A percentile compares a stretch with the other conserved stretches of the same genome.
phyloP scores from a whole-genome alignment of 441 rosid species.

The Capsella rubella region DNA sequence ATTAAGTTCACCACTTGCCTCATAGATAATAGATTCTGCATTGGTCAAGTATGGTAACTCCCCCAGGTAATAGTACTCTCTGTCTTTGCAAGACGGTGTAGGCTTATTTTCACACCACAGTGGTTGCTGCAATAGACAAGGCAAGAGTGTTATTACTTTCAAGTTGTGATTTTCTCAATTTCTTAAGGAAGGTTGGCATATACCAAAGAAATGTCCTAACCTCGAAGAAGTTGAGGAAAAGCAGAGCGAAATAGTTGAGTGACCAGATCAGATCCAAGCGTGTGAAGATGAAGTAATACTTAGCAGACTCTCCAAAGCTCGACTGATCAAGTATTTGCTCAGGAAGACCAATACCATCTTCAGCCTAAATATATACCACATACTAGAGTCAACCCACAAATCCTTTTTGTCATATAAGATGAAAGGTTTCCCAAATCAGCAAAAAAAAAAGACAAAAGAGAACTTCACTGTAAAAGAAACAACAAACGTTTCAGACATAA shows the following conservation, averaged over 20 bases:
- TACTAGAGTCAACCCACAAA: conserved; percentile 16
- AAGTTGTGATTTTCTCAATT: neutral
- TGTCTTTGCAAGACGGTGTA: conserved; percentile 68
- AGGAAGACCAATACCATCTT: conserved; percentile 94
- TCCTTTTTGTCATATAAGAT: neutral
- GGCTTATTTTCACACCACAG: conserved; percentile 73
- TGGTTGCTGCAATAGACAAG: conserved; percentile 71
- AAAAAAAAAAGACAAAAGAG: conserved; percentile 25
- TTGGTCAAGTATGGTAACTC: conserved; percentile 87
- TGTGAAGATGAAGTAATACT: conserved; percentile 67
- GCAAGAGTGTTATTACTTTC: conserved; percentile 9
- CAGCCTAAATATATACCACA: conserved; percentile 68
- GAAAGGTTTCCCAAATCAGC: conserved; percentile 1
- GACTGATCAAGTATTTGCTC: conserved; percentile 85
- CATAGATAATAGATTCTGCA: conserved; percentile 70
- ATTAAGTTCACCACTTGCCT: conserved; percentile 54
- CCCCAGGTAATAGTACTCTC: conserved; percentile 84
- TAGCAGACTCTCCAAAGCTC: conserved; percentile 68
- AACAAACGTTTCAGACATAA: neutral
- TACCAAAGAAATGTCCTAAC: conserved; percentile 49
- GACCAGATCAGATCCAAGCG: conserved; percentile 80
- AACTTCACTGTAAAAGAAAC: neutral
- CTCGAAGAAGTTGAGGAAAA: conserved; percentile 85
- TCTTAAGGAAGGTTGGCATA: neutral
- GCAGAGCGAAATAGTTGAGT: conserved; percentile 83